phyloP scores from a whole-genome alignment of 2,329 filamentous ascomycete genomes.

The Anisogramma anomala region DNA sequence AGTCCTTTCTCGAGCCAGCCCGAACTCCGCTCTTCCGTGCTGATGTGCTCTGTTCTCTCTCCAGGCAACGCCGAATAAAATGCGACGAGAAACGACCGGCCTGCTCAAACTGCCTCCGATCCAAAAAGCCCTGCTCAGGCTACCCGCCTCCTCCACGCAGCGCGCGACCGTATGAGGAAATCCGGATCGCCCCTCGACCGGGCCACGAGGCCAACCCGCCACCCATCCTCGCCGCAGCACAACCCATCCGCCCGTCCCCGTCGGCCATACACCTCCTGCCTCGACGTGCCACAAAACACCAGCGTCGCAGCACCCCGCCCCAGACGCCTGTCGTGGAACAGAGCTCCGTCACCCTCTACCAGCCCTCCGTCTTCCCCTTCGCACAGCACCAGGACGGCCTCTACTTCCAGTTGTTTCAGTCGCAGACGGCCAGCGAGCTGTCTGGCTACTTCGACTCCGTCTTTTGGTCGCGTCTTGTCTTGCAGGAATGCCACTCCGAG shows the following conservation, averaged over 20 bases:
- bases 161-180: slow-evolving; percentile 33
- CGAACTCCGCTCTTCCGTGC: not conserved
- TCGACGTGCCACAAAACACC: slow-evolving; percentile 17
- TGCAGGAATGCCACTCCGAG: slow-evolving; percentile 52
- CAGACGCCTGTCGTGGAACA: slow-evolving; percentile 20
- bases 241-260: slow-evolving; percentile 16
- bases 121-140: slow-evolving; percentile 47
- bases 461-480: slow-evolving; percentile 53
- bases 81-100: slow-evolving; percentile 53
- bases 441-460: slow-evolving; percentile 56
- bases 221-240: slow-evolving; percentile 13
- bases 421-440: slow-evolving; percentile 49
- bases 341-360: slow-evolving; percentile 26
- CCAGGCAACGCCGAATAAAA: slow-evolving; percentile 50
- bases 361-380: slow-evolving; percentile 38
- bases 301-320: slow-evolving; percentile 26
- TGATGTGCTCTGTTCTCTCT: slow-evolving; percentile 12
- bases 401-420: slow-evolving; percentile 52
- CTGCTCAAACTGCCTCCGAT: slow-evolving; percentile 48
- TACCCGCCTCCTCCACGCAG: slow-evolving; percentile 47
- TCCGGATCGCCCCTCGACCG: slow-evolving; percentile 39
- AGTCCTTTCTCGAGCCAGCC: slow-evolving; percentile 6
- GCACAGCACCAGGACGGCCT: slow-evolving; percentile 36
- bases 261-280: slow-evolving; percentile 15
- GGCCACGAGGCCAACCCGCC: slow-evolving; percentile 10